phyloP scores from a whole-genome alignment of 257 asterid species.

The Parsonsia alboflavescens region DNA sequence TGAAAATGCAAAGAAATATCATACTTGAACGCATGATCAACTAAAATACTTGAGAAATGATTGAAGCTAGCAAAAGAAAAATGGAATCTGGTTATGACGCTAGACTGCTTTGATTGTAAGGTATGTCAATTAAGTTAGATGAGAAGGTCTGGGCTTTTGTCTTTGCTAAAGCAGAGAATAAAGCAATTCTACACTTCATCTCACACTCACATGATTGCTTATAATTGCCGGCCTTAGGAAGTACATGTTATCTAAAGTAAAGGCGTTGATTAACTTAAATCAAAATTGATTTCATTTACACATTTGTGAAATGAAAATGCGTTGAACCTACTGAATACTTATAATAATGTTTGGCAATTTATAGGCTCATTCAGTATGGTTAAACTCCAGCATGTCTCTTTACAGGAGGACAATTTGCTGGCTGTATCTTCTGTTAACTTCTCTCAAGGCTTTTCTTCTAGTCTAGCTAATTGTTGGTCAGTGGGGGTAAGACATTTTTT shows the following conservation, averaged over 20 bases:
- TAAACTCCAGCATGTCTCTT: conserved; percentile 1
- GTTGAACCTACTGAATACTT: neutral
- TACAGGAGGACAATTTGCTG: conserved; percentile 60
- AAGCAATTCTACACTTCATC: neutral
- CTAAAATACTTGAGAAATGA: neutral
- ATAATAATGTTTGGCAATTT: neutral
- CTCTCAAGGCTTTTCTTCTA: conserved; percentile 55
- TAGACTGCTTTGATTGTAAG: neutral
- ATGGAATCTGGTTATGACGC: neutral
- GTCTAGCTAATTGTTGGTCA: conserved; percentile 67
- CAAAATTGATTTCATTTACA: neutral
- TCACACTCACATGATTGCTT: neutral
- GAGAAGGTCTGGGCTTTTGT: neutral
- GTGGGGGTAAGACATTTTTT: conserved; percentile 36
- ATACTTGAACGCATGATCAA: neutral
- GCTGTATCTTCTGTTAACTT: conserved; percentile 66
- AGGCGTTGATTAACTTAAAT: neutral
- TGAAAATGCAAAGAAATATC: neutral
- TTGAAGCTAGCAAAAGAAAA: neutral
- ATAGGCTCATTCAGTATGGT: neutral
- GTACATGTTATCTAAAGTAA: neutral
- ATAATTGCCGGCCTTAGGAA: neutral
- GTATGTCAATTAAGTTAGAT: neutral
- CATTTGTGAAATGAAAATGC: neutral
- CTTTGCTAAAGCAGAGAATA: neutral